phyloP scores from a whole-genome alignment of 2,329 filamentous ascomycete genomes.

The Fusarium sp. region DNA sequence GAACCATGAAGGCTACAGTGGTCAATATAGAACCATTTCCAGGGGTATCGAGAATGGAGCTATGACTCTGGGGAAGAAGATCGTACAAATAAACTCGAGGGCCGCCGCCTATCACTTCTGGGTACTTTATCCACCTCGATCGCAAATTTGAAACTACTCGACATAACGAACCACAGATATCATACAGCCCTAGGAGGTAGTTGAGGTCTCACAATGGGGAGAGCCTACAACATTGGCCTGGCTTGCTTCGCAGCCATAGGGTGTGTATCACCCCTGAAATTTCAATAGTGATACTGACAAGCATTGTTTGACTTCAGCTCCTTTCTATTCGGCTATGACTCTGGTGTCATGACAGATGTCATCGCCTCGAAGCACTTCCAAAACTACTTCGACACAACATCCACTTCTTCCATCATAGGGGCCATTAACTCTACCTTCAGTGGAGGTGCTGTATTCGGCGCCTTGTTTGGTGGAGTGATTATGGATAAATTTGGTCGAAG shows the following conservation, averaged over 20 bases:
- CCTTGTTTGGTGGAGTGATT: conserved; percentile 50
- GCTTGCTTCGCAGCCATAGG: conserved; percentile 57
- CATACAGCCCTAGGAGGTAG: neutral
- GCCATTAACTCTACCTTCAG: conserved; percentile 70
- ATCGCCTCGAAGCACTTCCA: conserved; percentile 67
- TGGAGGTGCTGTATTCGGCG: conserved; percentile 45
- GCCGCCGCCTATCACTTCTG: neutral
- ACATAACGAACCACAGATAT: neutral
- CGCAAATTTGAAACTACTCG: neutral
- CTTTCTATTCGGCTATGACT: conserved; percentile 59
- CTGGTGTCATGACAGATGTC: conserved; percentile 57
- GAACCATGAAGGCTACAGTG: conserved; percentile 9
- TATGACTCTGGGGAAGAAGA: conserved; percentile 3
- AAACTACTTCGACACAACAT: conserved; percentile 62
- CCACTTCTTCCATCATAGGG: conserved; percentile 58
- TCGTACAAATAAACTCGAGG: conserved; percentile 37
- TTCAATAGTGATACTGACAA: neutral
- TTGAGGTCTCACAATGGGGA: conserved; percentile 51
- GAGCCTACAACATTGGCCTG: conserved; percentile 53
- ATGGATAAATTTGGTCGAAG: conserved; percentile 68
- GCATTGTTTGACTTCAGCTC: conserved; percentile 41
- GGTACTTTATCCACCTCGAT: neutral
- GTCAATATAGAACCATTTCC: conserved; percentile 8
- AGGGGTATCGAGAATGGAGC: conserved; percentile 8
- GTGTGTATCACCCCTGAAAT: conserved; percentile 34